Evolutionary conservation across 225 moss, liverwort and hornwort species (phyloP), one percentile per base, ranked within the genome.

Genomic region (Physcomitrellopsis africana): DNA sequence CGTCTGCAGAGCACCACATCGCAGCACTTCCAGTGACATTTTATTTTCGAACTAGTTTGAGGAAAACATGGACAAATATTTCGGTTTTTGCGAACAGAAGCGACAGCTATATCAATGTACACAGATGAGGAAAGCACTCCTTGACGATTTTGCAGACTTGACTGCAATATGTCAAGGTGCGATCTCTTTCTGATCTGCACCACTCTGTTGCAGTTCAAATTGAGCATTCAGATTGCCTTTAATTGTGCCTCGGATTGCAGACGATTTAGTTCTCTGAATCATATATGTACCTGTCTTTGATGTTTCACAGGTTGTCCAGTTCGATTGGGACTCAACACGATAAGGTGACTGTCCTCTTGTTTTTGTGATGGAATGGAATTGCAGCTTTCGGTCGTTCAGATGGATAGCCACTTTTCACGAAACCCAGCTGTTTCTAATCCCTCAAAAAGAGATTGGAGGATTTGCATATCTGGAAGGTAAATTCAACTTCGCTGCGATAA

Each of bases 51-150:
- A 8, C 9, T 15, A 8, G 42, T 37, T 37, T 55, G 62, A 75
- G 51, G 42, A 63, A 32, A 46, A 37, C 32, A 72, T 37, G 58
- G 72, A 73, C 54, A 65, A 54, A 27, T 10, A 0, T 54, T 51
- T 55, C 51, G 73, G 43, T 63, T 85, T 58, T 23, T 80, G 63
- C 72, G 72, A 23, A 58, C 22, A 97, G 96, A 94, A 60, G 97
- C 89, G 51, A 83, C 88, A 57, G 94, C 94, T 60, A 49, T 94
- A 43, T 90, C 97, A 32, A 72, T 93, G 49, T 92, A 94, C 75
- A 94, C 91, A 24, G 97, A 97, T 14, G 97, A 94, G 79, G 94
- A 94, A 65, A 86, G 67, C 51, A 87, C 94, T 48, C 94, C n/a
- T n/a, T n/a, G 87, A 91, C 83, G 94, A 94, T 65, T 83, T 84